A percentile compares a stretch with the other conserved stretches of the same genome.
Conservation (phyloP, 768 basidiomycete genomes). For the Agaricus subrufescens region DNA sequence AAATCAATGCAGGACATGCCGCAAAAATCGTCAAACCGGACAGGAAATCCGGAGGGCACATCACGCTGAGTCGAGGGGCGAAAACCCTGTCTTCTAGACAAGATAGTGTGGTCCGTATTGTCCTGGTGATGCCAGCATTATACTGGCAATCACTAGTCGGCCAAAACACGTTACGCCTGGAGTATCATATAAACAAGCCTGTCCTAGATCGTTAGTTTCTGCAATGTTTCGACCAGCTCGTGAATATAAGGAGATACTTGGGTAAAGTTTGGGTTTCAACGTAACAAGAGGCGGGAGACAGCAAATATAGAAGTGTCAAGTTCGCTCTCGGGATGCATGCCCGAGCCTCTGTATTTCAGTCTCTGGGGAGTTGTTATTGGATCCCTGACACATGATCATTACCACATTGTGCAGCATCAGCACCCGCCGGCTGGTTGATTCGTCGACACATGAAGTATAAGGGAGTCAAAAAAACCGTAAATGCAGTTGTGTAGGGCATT, state of each 20-base stretch:
- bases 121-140: neutral
- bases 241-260: slow-evolving; percentile 70
- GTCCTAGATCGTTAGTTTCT: slow-evolving; percentile 48
- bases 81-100: slow-evolving; percentile 59
- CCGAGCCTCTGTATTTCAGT: neutral
- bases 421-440: neutral
- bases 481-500: neutral
- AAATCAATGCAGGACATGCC: neutral
- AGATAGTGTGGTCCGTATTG: neutral
- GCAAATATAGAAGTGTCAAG: slow-evolving; percentile 23
- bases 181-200: slow-evolving; percentile 64
- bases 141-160: neutral
- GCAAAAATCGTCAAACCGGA: slow-evolving; percentile 32
- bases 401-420: neutral
- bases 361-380: neutral
- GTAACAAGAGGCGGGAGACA: slow-evolving; percentile 46
- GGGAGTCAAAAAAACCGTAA: neutral
- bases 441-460: neutral
- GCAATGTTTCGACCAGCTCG: slow-evolving; percentile 53
- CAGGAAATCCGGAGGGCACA: slow-evolving; percentile 56
- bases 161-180: slow-evolving; percentile 40
- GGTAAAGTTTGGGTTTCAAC: slow-evolving; percentile 57
- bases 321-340: neutral
- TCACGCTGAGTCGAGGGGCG: slow-evolving; percentile 49
- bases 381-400: neutral